These are phyloP conservation scores for Physcomitrellopsis africana DNA, from an alignment of 225 moss, liverwort and hornwort species.

Conservation along the genomic window DNA sequence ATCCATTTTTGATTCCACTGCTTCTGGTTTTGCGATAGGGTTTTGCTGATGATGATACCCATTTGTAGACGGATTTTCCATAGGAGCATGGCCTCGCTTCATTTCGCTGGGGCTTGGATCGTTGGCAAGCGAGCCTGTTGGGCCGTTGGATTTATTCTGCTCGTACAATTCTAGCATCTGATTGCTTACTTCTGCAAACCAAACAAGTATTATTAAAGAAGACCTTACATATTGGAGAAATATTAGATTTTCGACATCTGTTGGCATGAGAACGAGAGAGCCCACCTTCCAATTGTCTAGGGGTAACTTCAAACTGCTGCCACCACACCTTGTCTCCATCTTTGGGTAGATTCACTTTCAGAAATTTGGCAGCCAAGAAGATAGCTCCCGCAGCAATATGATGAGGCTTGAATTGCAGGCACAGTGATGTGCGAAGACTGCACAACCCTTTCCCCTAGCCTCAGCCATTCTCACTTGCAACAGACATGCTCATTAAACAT, in stretches of 20 bases:
- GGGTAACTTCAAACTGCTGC: conserved; percentile 95
- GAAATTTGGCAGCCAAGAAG: conserved; percentile 94
- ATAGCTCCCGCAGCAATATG: conserved; percentile 97
- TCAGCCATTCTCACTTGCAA: conserved; percentile 58
- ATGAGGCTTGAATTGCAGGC: conserved; percentile 98
- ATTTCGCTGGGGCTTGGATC: conserved; percentile 64
- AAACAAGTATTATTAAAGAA: background rate
- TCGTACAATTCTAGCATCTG: conserved; percentile 97
- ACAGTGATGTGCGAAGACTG: conserved; percentile 96
- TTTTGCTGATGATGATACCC: conserved; percentile 68
- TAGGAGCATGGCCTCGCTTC: conserved; percentile 51
- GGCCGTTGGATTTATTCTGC: conserved; percentile 80
- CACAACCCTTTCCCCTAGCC: conserved; percentile 69
- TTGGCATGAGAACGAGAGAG: conserved; percentile 2
- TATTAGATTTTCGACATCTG: too few species aligned
- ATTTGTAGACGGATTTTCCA: conserved; percentile 58
- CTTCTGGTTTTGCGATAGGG: conserved; percentile 35
- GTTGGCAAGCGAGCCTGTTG: conserved; percentile 66
- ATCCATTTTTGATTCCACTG: conserved; percentile 59
- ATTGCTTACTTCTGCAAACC: conserved; percentile 88
- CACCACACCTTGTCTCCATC: conserved; percentile 97
- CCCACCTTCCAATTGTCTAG: conserved; percentile 87
- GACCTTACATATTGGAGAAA: too few species aligned
- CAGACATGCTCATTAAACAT: conserved; percentile 51
- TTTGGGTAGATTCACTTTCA: conserved; percentile 86